Evolutionary conservation across 1,284 basidiomycete species (phyloP).

Genomic region (Apiotrichum gracile): DNA sequence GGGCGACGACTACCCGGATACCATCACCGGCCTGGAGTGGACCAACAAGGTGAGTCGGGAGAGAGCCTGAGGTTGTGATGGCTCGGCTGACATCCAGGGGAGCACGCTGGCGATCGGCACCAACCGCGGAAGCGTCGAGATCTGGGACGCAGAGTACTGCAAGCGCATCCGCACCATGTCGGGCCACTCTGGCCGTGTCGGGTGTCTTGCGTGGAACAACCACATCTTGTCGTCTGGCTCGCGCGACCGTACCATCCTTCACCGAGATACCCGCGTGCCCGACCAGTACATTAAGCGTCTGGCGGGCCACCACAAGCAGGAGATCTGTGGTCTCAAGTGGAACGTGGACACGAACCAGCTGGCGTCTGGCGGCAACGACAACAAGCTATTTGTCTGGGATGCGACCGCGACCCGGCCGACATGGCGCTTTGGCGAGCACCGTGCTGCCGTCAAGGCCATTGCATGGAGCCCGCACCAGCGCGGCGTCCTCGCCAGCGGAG

Average conservation of each 20-base stretch:
- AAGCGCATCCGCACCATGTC: conserved; percentile 70
- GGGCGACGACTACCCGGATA: conserved; percentile 51
- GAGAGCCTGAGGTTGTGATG: neutral
- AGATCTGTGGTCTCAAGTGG: conserved; percentile 96
- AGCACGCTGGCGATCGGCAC: conserved; percentile 89
- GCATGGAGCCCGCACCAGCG: conserved; percentile 96
- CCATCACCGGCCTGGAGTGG: conserved; percentile 83
- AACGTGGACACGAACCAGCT: conserved; percentile 67
- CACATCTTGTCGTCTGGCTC: conserved; percentile 86
- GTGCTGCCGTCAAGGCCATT: conserved; percentile 94
- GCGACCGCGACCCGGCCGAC: conserved; percentile 60
- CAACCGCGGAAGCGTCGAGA: conserved; percentile 76
- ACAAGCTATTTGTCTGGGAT: conserved; percentile 97
- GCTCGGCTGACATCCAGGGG: conserved; percentile 52
- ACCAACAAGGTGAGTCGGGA: conserved; percentile 64
- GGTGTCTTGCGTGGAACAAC: conserved; percentile 89
- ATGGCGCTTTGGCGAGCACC: conserved; percentile 93
- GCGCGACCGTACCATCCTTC: conserved; percentile 81
- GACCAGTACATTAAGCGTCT: conserved; percentile 70
- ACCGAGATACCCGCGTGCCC: conserved; percentile 77
- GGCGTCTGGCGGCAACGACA: conserved; percentile 96
- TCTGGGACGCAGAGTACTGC: conserved; percentile 85
- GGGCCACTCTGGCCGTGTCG: conserved; percentile 84
- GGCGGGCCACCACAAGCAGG: conserved; percentile 75
- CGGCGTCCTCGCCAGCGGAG: conserved; percentile 89